These are phyloP conservation scores for Globisporangium acanthophoron DNA, from an alignment of 352 stramenopile genomes.

Conservation along the genomic window DNA sequence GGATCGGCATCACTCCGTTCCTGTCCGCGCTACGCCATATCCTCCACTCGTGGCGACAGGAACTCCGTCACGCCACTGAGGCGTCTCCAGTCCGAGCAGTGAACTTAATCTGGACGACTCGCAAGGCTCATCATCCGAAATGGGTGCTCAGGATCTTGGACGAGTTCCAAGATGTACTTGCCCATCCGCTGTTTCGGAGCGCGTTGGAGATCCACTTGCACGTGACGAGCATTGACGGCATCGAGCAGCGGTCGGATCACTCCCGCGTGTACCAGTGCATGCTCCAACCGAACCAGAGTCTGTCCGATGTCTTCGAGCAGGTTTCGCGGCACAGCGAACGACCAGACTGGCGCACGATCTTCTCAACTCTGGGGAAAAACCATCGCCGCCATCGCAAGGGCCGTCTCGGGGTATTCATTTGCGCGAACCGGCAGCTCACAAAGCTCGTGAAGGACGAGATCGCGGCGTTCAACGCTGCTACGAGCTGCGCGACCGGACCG, in stretches of 20 bases:
- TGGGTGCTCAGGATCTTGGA: slow-evolving; percentile 18
- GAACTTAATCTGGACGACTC: slow-evolving; percentile 23
- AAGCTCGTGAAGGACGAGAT: slow-evolving; percentile 20
- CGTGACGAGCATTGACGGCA: slow-evolving; percentile 9
- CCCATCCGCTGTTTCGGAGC: neutral
- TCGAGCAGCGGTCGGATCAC: neutral
- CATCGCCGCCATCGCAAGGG: neutral
- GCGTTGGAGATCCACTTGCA: slow-evolving; percentile 16
- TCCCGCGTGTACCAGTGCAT: neutral
- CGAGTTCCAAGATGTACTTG: slow-evolving; percentile 26
- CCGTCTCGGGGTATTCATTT: slow-evolving; percentile 19
- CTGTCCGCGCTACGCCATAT: slow-evolving; percentile 38
- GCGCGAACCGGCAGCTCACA: slow-evolving; percentile 16
- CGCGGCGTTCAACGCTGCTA: slow-evolving; percentile 1
- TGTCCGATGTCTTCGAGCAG: neutral
- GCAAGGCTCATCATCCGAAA: slow-evolving; percentile 11
- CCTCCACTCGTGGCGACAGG: slow-evolving; percentile 20
- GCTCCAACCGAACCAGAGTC: neutral
- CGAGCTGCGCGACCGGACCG: neutral
- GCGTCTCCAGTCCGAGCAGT: too few relatives aligned
- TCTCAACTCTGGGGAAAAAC: slow-evolving; percentile 1
- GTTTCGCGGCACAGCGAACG: slow-evolving; percentile 9
- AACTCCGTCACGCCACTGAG: neutral
- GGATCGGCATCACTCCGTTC: slow-evolving; percentile 40
- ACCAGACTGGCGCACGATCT: slow-evolving; percentile 9